Percentiles rank a stretch among this genome's conserved stretches.
phyloP scores from a whole-genome alignment of 108 stramenopile genomes.

The Pseudonitzschia pungens region DNA sequence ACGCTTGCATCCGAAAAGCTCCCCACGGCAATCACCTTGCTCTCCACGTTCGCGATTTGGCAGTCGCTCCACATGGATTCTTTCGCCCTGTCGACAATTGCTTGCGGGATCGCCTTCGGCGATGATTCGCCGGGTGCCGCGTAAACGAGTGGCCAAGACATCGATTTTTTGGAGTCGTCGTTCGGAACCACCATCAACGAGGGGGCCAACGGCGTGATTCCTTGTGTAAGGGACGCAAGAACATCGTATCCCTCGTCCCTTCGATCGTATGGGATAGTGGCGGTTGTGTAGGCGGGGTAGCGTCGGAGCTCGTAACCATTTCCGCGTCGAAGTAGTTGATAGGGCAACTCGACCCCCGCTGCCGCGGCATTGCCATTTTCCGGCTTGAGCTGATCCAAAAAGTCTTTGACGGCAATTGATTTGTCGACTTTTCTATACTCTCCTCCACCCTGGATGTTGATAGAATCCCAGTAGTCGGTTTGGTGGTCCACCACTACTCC shows the following conservation, averaged over 20 bases:
- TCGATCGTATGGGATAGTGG: slow-evolving; percentile 60
- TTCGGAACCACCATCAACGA: slow-evolving; percentile 72
- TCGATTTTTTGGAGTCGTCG: slow-evolving; percentile 61
- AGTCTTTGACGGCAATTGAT: slow-evolving; percentile 65
- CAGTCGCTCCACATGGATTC: slow-evolving; percentile 56
- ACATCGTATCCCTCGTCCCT: slow-evolving; percentile 81
- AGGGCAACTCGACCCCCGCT: slow-evolving; percentile 81
- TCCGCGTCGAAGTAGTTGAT: slow-evolving; percentile 77
- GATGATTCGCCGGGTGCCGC: slow-evolving; percentile 51
- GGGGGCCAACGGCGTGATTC: slow-evolving; percentile 76
- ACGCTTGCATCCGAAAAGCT: slow-evolving; percentile 77
- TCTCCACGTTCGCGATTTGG: slow-evolving; percentile 39
- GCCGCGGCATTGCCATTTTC: slow-evolving; percentile 53
- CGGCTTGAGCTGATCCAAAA: slow-evolving; percentile 75
- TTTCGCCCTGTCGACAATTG: slow-evolving; percentile 44
- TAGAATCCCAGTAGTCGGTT: slow-evolving; percentile 94
- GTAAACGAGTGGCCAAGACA: slow-evolving; percentile 85
- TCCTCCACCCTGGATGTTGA: slow-evolving; percentile 66
- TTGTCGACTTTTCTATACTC: slow-evolving; percentile 69
- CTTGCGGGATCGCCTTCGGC: slow-evolving; percentile 36
- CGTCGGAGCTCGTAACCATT: slow-evolving; percentile 78
- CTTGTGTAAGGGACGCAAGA: slow-evolving; percentile 69
- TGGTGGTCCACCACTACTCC: slow-evolving; percentile 72
- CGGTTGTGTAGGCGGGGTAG: slow-evolving; percentile 69
- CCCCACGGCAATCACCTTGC: slow-evolving; percentile 70